Conservation (phyloP, 2,329 filamentous ascomycete species). For the Xylaria sp. region DNA sequence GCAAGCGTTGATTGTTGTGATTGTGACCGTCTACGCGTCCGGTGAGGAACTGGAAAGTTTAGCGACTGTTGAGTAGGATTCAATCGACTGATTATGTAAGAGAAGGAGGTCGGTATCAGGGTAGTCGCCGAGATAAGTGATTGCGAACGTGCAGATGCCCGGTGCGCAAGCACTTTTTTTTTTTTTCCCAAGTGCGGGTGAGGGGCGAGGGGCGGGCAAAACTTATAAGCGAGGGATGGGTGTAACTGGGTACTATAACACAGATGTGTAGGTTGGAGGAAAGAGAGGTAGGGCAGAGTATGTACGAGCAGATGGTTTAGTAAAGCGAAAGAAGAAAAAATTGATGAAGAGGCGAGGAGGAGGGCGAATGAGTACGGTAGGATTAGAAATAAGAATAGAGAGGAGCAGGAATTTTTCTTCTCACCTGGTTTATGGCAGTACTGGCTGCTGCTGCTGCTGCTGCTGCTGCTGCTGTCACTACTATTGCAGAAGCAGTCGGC, state of each 20-base stretch:
- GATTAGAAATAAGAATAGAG: not conserved
- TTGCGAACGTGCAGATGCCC: not conserved
- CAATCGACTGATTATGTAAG: conserved; percentile 26
- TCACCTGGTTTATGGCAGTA: not conserved
- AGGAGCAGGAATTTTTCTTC: not conserved
- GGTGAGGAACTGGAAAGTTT: conserved; percentile 32
- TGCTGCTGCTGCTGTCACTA: not conserved
- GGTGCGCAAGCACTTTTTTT: not conserved
- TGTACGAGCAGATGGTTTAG: no score
- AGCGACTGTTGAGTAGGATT: conserved; percentile 18
- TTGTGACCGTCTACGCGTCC: conserved; percentile 34
- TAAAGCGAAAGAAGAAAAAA: conserved; percentile 3
- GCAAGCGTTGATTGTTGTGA: conserved; percentile 35
- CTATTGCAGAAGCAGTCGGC: no score
- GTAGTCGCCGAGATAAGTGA: no score
- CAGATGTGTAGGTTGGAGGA: no score
- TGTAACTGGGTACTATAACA: conserved; percentile 14
- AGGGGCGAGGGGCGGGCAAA: not conserved
- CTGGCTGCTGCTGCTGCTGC: not conserved
- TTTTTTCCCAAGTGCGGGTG: not conserved
- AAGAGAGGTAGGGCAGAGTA: not conserved
- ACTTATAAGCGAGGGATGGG: not conserved
- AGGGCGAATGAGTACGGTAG: not conserved
- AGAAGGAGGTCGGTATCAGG: no score
- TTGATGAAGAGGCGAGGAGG: conserved; percentile 13